Evolutionary conservation across 2,329 filamentous ascomycete genomes (phyloP), one percentile per base, ranked within the genome.

Genomic region (Colletotrichum echinochloae): DNA sequence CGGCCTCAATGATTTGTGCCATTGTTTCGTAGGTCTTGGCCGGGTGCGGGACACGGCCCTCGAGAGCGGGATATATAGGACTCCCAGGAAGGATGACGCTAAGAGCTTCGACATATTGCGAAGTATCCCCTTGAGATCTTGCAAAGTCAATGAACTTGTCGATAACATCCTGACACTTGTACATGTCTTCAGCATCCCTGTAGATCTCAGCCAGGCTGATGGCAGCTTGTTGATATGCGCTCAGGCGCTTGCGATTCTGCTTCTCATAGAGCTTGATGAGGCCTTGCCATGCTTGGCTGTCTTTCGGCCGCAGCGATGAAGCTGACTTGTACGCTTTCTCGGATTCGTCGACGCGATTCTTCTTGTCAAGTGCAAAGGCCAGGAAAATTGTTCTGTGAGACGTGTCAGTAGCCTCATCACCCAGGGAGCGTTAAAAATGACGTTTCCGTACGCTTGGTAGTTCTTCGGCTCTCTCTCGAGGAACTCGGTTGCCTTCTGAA

Each of bases 281-380:
- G 1, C 96, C 96, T 78, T 97, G 93, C 94, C 94, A 98, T 74
- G 93, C 93, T 76, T 95, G 92, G n/a, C 89, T 84, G 74, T 98
- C 94, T 23, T 89, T 85, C 0, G 91, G 89, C 73, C 94, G 95
- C 72, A 94, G 83, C 26, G 86, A 84, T 7, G 92, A 89, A 1
- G 95, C 96, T 39, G 88, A 85, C 49, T 87, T 85, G 80, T 98
- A 98, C 1, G 91, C 89, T 41, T 86, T 88, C 75, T 96, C 94
- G 0, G 96, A 91, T 49, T 94, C 91, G 8, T 92, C 89, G 9
- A 87, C 82, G 71, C 90, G 88, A 71, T 89, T 89, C 72, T 92
- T 88, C 79, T 94, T 96, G 79, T 97, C 94, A 55, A 92, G 85
- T 2, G 93, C 92, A 79, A 97, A 94, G 2, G 94, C 96, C 23